Evolutionary conservation across 2,329 filamentous ascomycete species (phyloP).

Genomic region (Dothideomycetes sp.): DNA sequence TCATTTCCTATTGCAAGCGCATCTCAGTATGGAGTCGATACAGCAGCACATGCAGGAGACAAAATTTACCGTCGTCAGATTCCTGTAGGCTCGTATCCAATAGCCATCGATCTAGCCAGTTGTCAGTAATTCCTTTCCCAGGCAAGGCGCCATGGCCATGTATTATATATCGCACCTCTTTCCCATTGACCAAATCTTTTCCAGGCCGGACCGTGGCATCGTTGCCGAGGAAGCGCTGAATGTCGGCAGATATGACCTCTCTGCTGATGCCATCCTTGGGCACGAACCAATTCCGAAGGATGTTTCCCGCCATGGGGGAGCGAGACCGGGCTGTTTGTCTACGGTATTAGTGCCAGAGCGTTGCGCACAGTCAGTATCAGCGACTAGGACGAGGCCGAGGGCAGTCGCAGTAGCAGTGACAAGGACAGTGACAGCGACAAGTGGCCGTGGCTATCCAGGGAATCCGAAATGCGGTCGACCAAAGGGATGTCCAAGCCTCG

Average conservation of each 20-base stretch:
- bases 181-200: conserved; percentile 29
- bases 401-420: conserved; percentile 1
- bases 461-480: too few species aligned
- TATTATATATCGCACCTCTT: conserved; percentile 8
- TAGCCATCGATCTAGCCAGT: conserved; percentile 31
- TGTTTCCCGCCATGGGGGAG: conserved; percentile 18
- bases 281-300: conserved; percentile 37
- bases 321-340: too few species aligned
- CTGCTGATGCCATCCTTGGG: conserved; percentile 38
- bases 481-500: too few species aligned
- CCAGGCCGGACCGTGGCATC: conserved; percentile 40
- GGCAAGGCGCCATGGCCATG: conserved; percentile 9
- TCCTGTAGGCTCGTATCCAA: conserved; percentile 41
- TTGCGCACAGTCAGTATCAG: too few species aligned
- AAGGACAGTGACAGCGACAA: conserved; percentile 5
- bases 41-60: background rate
- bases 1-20: conserved; percentile 32
- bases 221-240: conserved; percentile 39
- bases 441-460: conserved; percentile 2
- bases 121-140: conserved; percentile 11
- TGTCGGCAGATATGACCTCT: conserved; percentile 42
- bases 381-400: background rate
- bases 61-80: conserved; percentile 35
- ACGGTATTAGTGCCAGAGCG: too few species aligned
- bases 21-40: conserved; percentile 9